Evolutionary conservation across 2,329 filamentous ascomycete species (phyloP), one percentile per base, ranked within the genome.

Genomic region (Calonectria leucothoes): DNA sequence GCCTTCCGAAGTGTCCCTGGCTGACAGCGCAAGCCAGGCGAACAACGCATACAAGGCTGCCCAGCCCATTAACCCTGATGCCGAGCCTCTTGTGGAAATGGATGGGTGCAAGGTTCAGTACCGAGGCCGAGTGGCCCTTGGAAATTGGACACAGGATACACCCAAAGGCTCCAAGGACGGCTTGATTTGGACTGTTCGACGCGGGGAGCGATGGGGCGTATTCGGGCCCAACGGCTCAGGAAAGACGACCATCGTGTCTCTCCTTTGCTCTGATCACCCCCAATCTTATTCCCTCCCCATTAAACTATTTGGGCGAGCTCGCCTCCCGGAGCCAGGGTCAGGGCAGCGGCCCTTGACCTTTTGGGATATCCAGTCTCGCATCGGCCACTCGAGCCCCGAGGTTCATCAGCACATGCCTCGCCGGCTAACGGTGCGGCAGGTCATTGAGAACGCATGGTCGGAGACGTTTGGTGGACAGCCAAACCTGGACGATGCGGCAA

Each of bases 221-320:
- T 97, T 99, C 81, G 97, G 97, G 0, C 94, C 96, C 37, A 98
- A 99, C 79, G 97, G 94, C 15, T 98, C 95, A 0, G 97, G 97
- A 23, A 99, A 99, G 87, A 99, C 97, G 0, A 99, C 97, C 0
- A 89, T 99, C 48, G 90, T 98, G 33, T 97, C 95, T 6, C 89
- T 99, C 7, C 94, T 99, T 72, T 97, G 95, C 73, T 98, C 96
- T 1, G 97, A 99, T 81, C 97, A 99, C 80, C 97, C 97, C 0
- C 96, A 98, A 83, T 93, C 96, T 0, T 99, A 98, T 83, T 95
- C 94, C 0, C 91, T 96, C 29, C 96, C 96, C 0, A 93, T 99
- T 74, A 93, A 91, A 78, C 88, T 98, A 17, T 98, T 99, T 82
- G 95, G 95, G 0, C 92, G 92, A 27, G 93, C 93, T 69, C 91